Base-by-base conservation (phyloP, 2,329 filamentous ascomycete species). In the Nothomitra cinnamomea region DNA sequence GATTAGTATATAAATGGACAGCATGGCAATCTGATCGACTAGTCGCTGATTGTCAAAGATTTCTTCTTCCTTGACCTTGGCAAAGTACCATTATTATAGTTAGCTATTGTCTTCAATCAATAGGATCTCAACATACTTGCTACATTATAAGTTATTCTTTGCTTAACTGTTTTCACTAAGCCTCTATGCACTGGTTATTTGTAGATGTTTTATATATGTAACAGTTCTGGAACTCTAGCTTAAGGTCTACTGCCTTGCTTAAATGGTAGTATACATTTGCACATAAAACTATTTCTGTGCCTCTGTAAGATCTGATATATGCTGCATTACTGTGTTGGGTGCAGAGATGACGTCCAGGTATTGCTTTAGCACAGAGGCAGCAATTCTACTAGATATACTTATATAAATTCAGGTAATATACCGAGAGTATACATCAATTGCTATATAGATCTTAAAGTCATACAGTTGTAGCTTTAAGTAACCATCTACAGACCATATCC, bases 361-460 rank as follows among this genome's bases (percentile, higher is more conserved):
- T n/a, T n/a, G n/a, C n/a, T n/a, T n/a, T n/a, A n/a, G n/a, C n/a
- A n/a, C n/a, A n/a, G n/a, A n/a, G n/a, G 60, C 49, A 2, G 55
- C n/a, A n/a, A n/a, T n/a, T n/a, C n/a, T n/a, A n/a, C n/a, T n/a
- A n/a, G n/a, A n/a, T n/a, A n/a, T n/a, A 53, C 4, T 50, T 57
- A 47, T 53, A 50, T 19, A 57, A 7, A 59, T 53, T 59, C 55
- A 61, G 2, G 58, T 55, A 15, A 62, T 58, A 48, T 59, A 61
- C 25, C 53, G 51, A 13, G 55, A 60, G 45, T 60, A 61, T 0
- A 53, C 43, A 57, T 61, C 57, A 47, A 61, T 60, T 17, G 55
- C 55, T 1, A 53, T 56, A 58, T 61, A 60, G n/a, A 62, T 59
- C n/a, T 60, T 54, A 52, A 62, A 57, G n/a, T n/a, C n/a, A n/a